phyloP scores from a whole-genome alignment of 768 basidiomycete genomes.

The Infundibulicybe gibba region DNA sequence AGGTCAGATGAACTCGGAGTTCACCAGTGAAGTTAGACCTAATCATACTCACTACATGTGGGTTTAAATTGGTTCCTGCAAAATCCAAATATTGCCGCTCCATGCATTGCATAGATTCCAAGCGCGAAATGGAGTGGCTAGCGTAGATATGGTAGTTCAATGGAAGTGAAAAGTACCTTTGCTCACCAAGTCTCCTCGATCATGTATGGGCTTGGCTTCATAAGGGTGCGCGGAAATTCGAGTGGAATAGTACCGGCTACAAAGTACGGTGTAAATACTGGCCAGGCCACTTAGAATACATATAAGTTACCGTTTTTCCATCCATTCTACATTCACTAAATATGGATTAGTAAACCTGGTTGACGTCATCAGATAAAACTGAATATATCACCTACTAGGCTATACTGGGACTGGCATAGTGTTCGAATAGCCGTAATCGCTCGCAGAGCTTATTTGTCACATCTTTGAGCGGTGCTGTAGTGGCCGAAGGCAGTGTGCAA shows the following conservation, averaged over 20 bases:
- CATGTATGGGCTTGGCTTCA: too few species aligned
- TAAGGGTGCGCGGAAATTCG: too few species aligned
- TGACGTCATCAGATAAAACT: constrained; percentile 16
- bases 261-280: constrained; percentile 27
- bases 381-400: constrained; percentile 29
- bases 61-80: too few species aligned
- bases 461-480: constrained; percentile 17
- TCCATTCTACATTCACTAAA: constrained; percentile 27
- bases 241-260: constrained; percentile 23
- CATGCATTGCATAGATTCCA: too few species aligned
- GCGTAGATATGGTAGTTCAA: too few species aligned
- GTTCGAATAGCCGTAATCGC: constrained; percentile 31
- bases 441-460: constrained; percentile 22
- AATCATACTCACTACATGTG: too few species aligned
- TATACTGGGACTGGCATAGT: constrained; percentile 27
- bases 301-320: constrained; percentile 25
- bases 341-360: constrained; percentile 24
- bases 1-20: too few species aligned
- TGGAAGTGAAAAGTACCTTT: too few species aligned
- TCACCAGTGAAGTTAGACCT: too few species aligned
- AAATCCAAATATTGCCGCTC: too few species aligned
- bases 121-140: too few species aligned
- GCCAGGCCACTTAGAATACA: constrained; percentile 30
- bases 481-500: constrained; percentile 22
- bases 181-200: too few species aligned